Percentiles rank a stretch among this genome's conserved stretches.
phyloP scores from a whole-genome alignment of 2,329 filamentous ascomycete genomes.

The Teratosphaeria viscida region DNA sequence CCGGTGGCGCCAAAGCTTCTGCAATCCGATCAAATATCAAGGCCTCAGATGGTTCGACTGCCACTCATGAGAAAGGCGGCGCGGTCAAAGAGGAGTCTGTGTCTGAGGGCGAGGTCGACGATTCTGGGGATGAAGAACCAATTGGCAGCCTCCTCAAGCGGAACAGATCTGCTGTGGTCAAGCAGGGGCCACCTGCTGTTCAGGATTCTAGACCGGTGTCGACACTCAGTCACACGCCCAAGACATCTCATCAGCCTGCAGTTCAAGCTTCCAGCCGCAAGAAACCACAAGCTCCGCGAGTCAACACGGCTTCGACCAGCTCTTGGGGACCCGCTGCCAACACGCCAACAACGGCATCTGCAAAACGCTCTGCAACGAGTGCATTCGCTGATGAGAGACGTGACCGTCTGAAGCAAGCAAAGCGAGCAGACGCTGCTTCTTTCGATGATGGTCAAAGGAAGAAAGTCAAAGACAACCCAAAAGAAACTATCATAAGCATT shows the following conservation, averaged over 20 bases:
- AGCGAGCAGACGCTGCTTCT: not conserved
- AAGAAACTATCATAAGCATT: not conserved
- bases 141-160: not conserved
- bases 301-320: not conserved
- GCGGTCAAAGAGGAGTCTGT: not conserved
- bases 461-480: not conserved
- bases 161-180: not conserved
- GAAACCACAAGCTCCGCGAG: not conserved
- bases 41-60: not conserved
- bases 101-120: not conserved
- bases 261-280: not conserved
- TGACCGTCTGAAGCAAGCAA: not conserved
- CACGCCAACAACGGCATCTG: not conserved
- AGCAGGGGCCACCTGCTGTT: not conserved
- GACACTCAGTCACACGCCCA: not conserved
- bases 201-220: not conserved
- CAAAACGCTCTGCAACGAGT: not conserved
- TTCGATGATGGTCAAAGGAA: not conserved
- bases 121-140: not conserved
- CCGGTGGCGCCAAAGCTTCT: not conserved
- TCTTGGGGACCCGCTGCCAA: not conserved
- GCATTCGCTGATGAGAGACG: not conserved
- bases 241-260: not conserved
- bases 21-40: not conserved
- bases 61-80: not conserved